phyloP scores from a whole-genome alignment of 306 rosid genomes.

The Mucuna pruriens region DNA sequence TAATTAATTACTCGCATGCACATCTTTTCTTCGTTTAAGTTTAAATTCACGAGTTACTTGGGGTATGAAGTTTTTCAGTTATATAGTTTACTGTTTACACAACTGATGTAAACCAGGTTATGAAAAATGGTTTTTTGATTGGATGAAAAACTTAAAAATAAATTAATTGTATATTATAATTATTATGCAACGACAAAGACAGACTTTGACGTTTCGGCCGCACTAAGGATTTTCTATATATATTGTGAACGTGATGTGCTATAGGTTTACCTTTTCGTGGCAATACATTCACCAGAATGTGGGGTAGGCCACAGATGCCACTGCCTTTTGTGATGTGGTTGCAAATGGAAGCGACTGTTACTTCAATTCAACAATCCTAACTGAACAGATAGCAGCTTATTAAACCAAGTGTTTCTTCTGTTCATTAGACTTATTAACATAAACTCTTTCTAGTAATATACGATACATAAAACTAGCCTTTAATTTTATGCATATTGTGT shows the following conservation, averaged over 20 bases:
- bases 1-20: not conserved
- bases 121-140: not conserved
- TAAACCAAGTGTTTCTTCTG: not conserved
- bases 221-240: conserved; percentile 38
- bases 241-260: conserved; percentile 43
- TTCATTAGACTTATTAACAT: not conserved
- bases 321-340: conserved; percentile 40
- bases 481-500: no score
- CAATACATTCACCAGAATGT: conserved; percentile 43
- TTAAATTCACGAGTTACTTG: not conserved
- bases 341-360: conserved; percentile 28
- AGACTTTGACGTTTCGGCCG: conserved; percentile 43
- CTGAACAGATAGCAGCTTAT: not conserved
- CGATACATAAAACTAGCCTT: not conserved
- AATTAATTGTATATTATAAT: no score
- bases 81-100: not conserved
- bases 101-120: not conserved
- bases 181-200: conserved; percentile 10
- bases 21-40: not conserved
- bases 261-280: conserved; percentile 50
- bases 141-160: no score
- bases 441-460: not conserved
- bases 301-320: conserved; percentile 50
- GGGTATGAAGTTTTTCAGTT: not conserved
- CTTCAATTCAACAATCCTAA: conserved; percentile 32